These are phyloP conservation scores for Teratosphaeria zuluensis DNA, from an alignment of 2,329 filamentous ascomycete genomes.

Conservation along the genomic window DNA sequence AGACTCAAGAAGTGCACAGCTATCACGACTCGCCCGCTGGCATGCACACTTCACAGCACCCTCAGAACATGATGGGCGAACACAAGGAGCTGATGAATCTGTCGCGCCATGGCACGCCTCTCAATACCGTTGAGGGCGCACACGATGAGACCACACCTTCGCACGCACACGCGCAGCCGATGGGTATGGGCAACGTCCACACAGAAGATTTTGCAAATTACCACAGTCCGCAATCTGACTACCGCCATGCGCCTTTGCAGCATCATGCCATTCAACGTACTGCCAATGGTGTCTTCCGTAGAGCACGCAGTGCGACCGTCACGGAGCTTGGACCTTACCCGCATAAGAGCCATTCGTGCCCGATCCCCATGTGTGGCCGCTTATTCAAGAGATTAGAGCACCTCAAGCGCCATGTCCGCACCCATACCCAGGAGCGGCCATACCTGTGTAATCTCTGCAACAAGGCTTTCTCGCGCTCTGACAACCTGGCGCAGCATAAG, in stretches of 20 bases:
- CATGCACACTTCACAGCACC: constrained; percentile 61
- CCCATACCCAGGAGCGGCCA: constrained; percentile 97
- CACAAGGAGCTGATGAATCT: constrained; percentile 73
- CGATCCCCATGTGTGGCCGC: constrained; percentile 94
- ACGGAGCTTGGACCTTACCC: constrained; percentile 96
- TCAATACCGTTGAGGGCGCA: constrained; percentile 73
- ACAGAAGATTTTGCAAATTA: constrained; percentile 60
- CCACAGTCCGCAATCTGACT: constrained; percentile 37
- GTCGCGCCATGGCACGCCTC: constrained; percentile 86
- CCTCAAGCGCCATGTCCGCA: constrained; percentile 97
- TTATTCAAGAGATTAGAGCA: constrained; percentile 99
- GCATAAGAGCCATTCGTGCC: constrained; percentile 96
- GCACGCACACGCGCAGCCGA: constrained; percentile 39
- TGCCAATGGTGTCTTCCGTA: constrained; percentile 66
- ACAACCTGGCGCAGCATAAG: constrained; percentile 92
- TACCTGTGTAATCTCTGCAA: constrained; percentile 97
- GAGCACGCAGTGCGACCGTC: constrained; percentile 87
- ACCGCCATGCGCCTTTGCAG: constrained; percentile 38
- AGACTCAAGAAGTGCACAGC: constrained; percentile 55
- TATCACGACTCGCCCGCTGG: constrained; percentile 71
- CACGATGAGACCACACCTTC: constrained; percentile 38
- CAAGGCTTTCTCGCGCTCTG: constrained; percentile 96
- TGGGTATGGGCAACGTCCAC: constrained; percentile 49
- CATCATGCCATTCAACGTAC: constrained; percentile 51
- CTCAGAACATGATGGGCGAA: constrained; percentile 50